phyloP scores from a whole-genome alignment of 495 filamentous ascomycete species.

The Podospora anserina region DNA sequence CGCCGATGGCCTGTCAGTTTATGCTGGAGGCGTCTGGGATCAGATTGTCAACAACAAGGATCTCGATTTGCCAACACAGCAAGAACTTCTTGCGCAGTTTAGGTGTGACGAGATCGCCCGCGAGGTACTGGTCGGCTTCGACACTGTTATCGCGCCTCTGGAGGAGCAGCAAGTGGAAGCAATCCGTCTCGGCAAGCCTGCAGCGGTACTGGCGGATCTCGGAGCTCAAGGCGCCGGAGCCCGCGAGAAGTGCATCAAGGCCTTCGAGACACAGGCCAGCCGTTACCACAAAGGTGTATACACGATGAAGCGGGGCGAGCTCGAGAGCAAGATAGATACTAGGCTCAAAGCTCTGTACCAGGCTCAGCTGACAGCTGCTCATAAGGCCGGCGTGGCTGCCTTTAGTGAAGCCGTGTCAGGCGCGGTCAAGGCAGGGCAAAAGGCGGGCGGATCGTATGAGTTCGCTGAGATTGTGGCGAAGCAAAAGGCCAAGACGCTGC shows the following conservation, averaged over 20 bases:
- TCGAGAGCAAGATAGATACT: constrained; percentile 80
- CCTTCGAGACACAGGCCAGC: constrained; percentile 85
- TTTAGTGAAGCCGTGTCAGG: constrained; percentile 80
- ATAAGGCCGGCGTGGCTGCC: constrained; percentile 80
- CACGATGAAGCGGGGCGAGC: constrained; percentile 73
- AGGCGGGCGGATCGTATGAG: constrained; percentile 83
- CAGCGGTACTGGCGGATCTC: constrained; percentile 68
- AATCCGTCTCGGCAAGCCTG: constrained; percentile 60
- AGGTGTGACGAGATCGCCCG: constrained; percentile 92
- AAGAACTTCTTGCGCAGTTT: constrained; percentile 95
- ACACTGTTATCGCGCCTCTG: constrained; percentile 73
- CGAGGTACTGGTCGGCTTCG: constrained; percentile 81
- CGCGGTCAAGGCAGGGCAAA: constrained; percentile 83
- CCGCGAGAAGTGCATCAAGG: constrained; percentile 69
- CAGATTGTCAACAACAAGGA: constrained; percentile 99
- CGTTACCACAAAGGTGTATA: constrained; percentile 96
- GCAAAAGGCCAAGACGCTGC: constrained; percentile 71
- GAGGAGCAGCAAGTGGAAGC: constrained; percentile 81
- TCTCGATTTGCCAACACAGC: constrained; percentile 91
- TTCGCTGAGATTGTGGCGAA: constrained; percentile 89
- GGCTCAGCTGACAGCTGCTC: constrained; percentile 78
- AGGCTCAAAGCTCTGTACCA: constrained; percentile 85
- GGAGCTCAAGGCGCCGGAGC: constrained; percentile 71
- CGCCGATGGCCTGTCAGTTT: constrained; percentile 89
- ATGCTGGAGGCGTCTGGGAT: constrained; percentile 93